These are phyloP conservation scores for Penicilliopsis zonata DNA, from an alignment of 495 filamentous ascomycete genomes.

Conservation along the genomic window DNA sequence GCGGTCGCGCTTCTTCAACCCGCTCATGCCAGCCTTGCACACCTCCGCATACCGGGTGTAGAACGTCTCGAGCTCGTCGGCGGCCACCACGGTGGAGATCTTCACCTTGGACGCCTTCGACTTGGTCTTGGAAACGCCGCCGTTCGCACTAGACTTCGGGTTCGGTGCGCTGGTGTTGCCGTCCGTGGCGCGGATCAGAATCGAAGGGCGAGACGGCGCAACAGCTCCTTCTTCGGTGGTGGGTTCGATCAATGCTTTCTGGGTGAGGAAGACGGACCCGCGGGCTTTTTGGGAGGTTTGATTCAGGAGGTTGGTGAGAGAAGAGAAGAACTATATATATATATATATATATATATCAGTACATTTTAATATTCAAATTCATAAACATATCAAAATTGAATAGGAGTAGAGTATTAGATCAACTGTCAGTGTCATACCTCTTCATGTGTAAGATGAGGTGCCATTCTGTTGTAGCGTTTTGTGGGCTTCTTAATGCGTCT, in stretches of 20 bases:
- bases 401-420: too few species aligned
- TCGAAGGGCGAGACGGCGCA: slow-evolving; percentile 36
- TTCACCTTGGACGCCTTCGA: slow-evolving; percentile 49
- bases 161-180: slow-evolving; percentile 38
- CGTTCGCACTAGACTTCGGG: slow-evolving; percentile 38
- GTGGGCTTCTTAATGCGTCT: slow-evolving; percentile 3
- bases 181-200: slow-evolving; percentile 79
- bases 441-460: slow-evolving; percentile 54
- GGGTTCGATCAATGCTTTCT: slow-evolving; percentile 46
- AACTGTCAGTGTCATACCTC: slow-evolving; percentile 47
- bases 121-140: slow-evolving; percentile 21
- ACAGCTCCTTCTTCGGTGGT: slow-evolving; percentile 7
- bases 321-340: slow-evolving; percentile 77
- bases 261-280: slow-evolving; percentile 71
- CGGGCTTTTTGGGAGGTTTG: slow-evolving; percentile 53
- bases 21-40: slow-evolving; percentile 78
- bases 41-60: slow-evolving; percentile 83
- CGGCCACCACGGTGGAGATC: slow-evolving; percentile 69
- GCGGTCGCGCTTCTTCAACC: slow-evolving; percentile 85
- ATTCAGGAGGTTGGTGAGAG: slow-evolving; percentile 63
- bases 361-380: too few species aligned
- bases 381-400: too few species aligned
- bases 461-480: slow-evolving; percentile 26
- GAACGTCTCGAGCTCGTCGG: slow-evolving; percentile 65
- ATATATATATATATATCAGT: too few species aligned